Conservation (phyloP, 805 yeast species). For the Spathaspora boniae region DNA sequence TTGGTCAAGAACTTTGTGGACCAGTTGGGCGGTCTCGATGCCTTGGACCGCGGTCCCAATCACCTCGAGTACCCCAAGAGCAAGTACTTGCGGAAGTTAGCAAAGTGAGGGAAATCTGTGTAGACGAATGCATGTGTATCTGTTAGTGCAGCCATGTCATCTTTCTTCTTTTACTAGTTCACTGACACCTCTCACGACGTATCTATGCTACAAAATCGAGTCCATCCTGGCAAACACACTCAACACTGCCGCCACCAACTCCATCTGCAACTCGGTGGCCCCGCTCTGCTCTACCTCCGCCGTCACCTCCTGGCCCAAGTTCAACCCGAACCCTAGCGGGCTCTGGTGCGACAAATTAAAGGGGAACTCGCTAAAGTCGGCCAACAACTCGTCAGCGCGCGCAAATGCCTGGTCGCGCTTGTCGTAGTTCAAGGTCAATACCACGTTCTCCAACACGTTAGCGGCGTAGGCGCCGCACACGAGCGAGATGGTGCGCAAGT, state of each 20-base stretch:
- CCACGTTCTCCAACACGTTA: slow-evolving; percentile 88
- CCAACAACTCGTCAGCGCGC: slow-evolving; percentile 88
- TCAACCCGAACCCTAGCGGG: slow-evolving; percentile 67
- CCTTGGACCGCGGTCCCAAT: slow-evolving; percentile 16
- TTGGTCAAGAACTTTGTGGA: slow-evolving; percentile 46
- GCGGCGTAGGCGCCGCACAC: slow-evolving; percentile 94
- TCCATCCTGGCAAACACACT: slow-evolving; percentile 92
- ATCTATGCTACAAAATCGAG: slow-evolving; percentile 67
- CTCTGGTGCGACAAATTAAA: slow-evolving; percentile 56
- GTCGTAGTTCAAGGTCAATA: slow-evolving; percentile 73
- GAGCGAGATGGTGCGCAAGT: slow-evolving; percentile 74
- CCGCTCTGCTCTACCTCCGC: slow-evolving; percentile 50
- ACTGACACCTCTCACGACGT: neutral
- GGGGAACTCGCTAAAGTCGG: slow-evolving; percentile 82
- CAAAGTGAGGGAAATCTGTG: neutral
- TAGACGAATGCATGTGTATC: neutral
- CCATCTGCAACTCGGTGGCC: slow-evolving; percentile 65
- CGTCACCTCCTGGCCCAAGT: slow-evolving; percentile 56
- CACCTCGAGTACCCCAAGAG: slow-evolving; percentile 13
- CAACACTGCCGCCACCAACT: slow-evolving; percentile 89
- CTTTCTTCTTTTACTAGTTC: neutral
- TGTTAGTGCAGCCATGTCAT: too few species aligned
- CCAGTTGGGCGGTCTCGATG: slow-evolving; percentile 24
- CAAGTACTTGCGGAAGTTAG: slow-evolving; percentile 11
- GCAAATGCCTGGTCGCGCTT: slow-evolving; percentile 89